Base-by-base conservation (phyloP, 139 green algal species). In the Mesostigma viride region DNA sequence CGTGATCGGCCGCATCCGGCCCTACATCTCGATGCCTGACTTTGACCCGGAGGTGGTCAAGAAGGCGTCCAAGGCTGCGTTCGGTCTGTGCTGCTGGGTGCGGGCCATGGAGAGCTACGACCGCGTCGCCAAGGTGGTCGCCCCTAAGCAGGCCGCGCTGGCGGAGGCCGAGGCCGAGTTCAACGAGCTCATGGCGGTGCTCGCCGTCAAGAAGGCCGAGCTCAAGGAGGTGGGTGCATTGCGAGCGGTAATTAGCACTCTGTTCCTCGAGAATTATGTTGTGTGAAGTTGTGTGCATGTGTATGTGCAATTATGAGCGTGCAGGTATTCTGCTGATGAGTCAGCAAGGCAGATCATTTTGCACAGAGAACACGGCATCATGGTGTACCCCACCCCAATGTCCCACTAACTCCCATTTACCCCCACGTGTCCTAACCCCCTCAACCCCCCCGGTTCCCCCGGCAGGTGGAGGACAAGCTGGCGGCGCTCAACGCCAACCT, bases 391-490 rank as follows among this genome's bases (percentile, higher is more conserved):
- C 11, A n/a, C 8, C 40, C 40, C 40, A 8, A n/a, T 48, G 11
- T 11, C 40, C 40, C 40, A 8, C 40, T 11, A 8, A 8, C 40
- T 11, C 40, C 40, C 40, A 8, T 11, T 11, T 48, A n/a, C 40
- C 40, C 40, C 40, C 40, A 8, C 8, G 8, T 11, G 8, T 11
- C 11, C 11, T 11, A 8, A 48, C 8, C 8, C n/a, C n/a, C n/a
- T n/a, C n/a, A n/a, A n/a, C n/a, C n/a, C n/a, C n/a, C n/a, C n/a
- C n/a, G n/a, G n/a, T n/a, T n/a, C n/a, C n/a, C n/a, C n/a, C n/a
- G n/a, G n/a, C n/a, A n/a, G n/a, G n/a, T 94, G 31, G 75, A 88
- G 79, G 82, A 88, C 74, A 88, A 89, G 71, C 74, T 94, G 31
- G 83, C 73, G 17, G 79, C 68, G 4, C 81, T 94, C 28, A 85